Evolutionary conservation across 768 basidiomycete genomes (phyloP), one percentile per base, ranked within the genome.

Genomic region (Dentipellis sp.): DNA sequence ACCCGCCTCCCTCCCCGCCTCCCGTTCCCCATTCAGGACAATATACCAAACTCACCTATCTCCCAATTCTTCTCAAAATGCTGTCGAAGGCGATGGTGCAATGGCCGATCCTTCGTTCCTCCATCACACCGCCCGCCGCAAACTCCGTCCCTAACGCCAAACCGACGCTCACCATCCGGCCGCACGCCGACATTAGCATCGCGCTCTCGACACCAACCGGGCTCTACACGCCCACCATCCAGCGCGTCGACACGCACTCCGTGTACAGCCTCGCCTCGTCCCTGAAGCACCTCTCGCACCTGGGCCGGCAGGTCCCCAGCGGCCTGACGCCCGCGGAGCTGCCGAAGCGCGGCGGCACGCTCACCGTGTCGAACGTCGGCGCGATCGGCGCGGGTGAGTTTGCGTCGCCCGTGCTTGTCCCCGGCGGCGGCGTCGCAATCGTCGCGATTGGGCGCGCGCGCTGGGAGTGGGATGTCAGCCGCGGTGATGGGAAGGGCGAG

Each of bases 361-460:
- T 93, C 50, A 89, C 83, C 7, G 81, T 94, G 23, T 85, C 83
- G 46, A 94, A 94, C 63, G 77, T 94, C 8, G 92, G 91, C 17
- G 86, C 82, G 10, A 75, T 90, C n/a, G 92, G 87, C 0, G 75
- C 72, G 10, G 89, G 86, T 0, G 82, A 84, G 54, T 76, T 72
- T 56, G 89, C 91, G 7, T 74, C 76, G 12, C 91, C 91, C 0
- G 80, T 93, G 48, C 75, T 93, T 1, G 82, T 92, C 0, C 86
- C 84, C 0, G 90, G 89, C 0, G 89, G 90, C 0, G 91, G 91
- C 0, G 80, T 93, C 0, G 90, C 88, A 10, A 92, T 93, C 56
- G 89, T 89, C 1, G 91, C 88, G 2, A 72, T 93, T 9, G 91
- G 91, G 2, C 68, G 85, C 23, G 87, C 88, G 10, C 80, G 80